Evolutionary conservation across 352 stramenopile genomes (phyloP).

Genomic region (Phytophthora macrochlamydospora): DNA sequence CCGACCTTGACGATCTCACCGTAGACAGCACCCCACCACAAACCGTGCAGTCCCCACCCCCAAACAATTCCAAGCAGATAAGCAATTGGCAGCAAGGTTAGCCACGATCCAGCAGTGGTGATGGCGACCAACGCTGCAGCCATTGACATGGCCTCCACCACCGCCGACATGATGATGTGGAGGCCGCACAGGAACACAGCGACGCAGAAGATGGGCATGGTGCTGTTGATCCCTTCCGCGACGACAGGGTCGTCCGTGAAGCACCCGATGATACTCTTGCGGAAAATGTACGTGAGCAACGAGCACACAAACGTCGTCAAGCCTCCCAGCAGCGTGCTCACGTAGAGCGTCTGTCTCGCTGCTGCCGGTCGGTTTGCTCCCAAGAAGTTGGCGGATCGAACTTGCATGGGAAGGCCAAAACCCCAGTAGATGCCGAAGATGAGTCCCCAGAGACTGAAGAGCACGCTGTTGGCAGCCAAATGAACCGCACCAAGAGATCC

Average conservation of each 20-base stretch:
- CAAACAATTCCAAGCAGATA: constrained; percentile 67
- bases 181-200: constrained; percentile 77
- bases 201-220: constrained; percentile 74
- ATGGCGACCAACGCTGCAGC: constrained; percentile 71
- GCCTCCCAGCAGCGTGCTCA: constrained; percentile 70
- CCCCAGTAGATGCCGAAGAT: constrained; percentile 87
- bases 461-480: constrained; percentile 78
- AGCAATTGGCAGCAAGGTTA: constrained; percentile 70
- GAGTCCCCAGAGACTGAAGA: constrained; percentile 85
- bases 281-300: constrained; percentile 63
- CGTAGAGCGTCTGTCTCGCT: constrained; percentile 63
- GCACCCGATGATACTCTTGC: constrained; percentile 55
- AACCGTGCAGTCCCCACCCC: constrained; percentile 50
- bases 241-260: constrained; percentile 74
- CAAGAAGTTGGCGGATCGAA: constrained; percentile 78
- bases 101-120: constrained; percentile 69
- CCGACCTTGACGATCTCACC: constrained; percentile 78
- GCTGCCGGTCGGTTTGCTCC: constrained; percentile 67
- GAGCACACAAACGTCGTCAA: constrained; percentile 57
- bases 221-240: constrained; percentile 53
- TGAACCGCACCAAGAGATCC: constrained; percentile 64
- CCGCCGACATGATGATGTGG: constrained; percentile 79
- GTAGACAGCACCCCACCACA: constrained; percentile 80
- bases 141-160: constrained; percentile 85
- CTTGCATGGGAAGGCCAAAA: constrained; percentile 80